Percentiles rank a stretch among this genome's conserved stretches.
Conservation (phyloP, 2,329 filamentous ascomycete genomes). For the Aschersonia sp. region DNA sequence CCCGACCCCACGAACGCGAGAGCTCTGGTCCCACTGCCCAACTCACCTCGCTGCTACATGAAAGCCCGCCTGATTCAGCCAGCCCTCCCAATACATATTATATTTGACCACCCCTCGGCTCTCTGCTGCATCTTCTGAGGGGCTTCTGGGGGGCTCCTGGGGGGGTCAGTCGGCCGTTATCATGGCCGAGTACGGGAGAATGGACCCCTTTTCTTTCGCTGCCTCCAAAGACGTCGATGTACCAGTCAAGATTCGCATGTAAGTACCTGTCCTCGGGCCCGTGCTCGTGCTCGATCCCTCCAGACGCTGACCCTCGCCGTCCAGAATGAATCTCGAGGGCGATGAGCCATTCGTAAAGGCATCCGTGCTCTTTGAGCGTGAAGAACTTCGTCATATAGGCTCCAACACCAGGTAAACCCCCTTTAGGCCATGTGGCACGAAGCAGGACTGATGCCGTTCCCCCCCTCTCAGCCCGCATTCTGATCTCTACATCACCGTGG, state of each 20-base stretch:
- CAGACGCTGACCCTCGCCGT: neutral
- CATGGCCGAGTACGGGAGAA: constrained; percentile 32
- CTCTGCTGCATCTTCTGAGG: too few species aligned
- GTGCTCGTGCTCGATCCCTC: neutral
- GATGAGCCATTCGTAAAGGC: constrained; percentile 24
- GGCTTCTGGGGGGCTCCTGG: neutral
- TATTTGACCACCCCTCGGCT: too few species aligned
- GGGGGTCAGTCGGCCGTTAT: neutral
- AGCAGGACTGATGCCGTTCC: constrained; percentile 7
- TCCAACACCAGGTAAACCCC: constrained; percentile 57
- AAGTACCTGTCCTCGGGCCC: constrained; percentile 7
- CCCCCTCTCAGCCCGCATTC: constrained; percentile 48
- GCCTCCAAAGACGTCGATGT: constrained; percentile 73
- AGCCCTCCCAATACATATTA: too few species aligned
- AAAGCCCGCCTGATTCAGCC: too few species aligned
- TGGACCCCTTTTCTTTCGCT: constrained; percentile 95
- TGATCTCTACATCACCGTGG: constrained; percentile 83
- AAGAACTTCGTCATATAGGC: constrained; percentile 73
- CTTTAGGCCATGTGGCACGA: neutral
- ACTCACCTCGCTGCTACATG: too few species aligned
- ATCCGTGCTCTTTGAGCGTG: constrained; percentile 62
- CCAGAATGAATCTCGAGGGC: constrained; percentile 32
- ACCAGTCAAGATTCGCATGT: constrained; percentile 54
- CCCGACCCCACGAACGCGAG: too few species aligned
- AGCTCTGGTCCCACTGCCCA: too few species aligned